Percentiles rank a stretch among this genome's conserved stretches.
These are phyloP conservation scores for Hemileccinum rubropunctum DNA, from an alignment of 768 basidiomycete genomes.

Conservation along the genomic window DNA sequence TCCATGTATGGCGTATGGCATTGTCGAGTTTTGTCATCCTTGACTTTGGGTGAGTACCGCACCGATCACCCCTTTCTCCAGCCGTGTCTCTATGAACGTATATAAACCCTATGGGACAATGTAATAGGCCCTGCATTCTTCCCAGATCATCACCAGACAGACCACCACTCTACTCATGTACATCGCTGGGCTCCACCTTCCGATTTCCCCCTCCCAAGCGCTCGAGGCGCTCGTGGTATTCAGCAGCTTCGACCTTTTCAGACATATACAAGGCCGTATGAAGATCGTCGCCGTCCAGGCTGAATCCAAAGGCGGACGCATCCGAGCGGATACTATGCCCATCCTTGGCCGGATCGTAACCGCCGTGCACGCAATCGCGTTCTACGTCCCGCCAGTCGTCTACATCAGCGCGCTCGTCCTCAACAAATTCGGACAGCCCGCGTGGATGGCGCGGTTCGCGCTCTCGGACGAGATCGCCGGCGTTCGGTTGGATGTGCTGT, in stretches of 20 bases:
- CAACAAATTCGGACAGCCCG: constrained; percentile 24
- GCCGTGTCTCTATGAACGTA: no score
- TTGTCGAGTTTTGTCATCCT: no score
- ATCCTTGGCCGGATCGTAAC: constrained; percentile 19
- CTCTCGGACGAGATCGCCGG: constrained; percentile 11
- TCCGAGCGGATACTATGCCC: constrained; percentile 8
- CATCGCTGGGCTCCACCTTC: constrained; percentile 4
- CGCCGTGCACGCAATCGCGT: constrained; percentile 12
- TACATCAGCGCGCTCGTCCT: constrained; percentile 20
- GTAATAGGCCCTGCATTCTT: background rate
- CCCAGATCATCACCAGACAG: background rate
- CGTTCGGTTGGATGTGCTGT: background rate
- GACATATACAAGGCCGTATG: background rate
- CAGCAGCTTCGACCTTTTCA: constrained; percentile 5
- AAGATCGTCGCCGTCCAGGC: background rate
- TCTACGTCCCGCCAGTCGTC: constrained; percentile 13
- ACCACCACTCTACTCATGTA: constrained; percentile 1
- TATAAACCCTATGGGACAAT: no score
- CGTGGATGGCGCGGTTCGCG: constrained; percentile 22
- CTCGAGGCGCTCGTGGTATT: constrained; percentile 7
- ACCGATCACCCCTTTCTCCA: no score
- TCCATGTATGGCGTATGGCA: no score
- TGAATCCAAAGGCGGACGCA: constrained; percentile 12
- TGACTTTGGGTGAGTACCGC: no score
- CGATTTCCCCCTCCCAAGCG: constrained; percentile 1